Evolutionary conservation across 2,329 filamentous ascomycete genomes (phyloP).

Genomic region (Sphaerulina vaccinii): DNA sequence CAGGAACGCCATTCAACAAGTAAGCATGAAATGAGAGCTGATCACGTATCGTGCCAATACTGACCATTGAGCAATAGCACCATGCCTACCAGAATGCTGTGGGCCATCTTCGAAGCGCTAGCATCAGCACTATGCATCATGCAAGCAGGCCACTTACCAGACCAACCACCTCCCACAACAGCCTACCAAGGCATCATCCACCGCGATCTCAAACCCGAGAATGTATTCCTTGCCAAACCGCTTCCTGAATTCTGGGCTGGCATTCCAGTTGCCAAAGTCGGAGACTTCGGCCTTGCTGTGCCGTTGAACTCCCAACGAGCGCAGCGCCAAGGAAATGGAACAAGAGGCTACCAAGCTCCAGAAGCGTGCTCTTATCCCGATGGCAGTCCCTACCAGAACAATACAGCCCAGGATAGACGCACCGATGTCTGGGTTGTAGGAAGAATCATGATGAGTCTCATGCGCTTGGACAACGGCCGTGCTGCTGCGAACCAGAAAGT

Average conservation of each 20-base stretch:
- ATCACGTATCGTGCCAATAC: too few species aligned
- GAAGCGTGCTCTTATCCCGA: not conserved
- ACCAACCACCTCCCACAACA: not conserved
- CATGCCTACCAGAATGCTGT: slow-evolving; percentile 5
- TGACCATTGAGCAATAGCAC: too few species aligned
- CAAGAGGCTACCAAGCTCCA: not conserved
- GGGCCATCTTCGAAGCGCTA: slow-evolving; percentile 14
- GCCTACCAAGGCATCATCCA: slow-evolving; percentile 1
- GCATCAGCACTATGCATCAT: slow-evolving; percentile 11
- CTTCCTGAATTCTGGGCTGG: slow-evolving; percentile 1
- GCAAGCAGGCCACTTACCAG: slow-evolving; percentile 2
- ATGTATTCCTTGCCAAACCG: slow-evolving; percentile 11
- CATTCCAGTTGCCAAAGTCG: slow-evolving; percentile 8
- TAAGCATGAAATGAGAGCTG: too few species aligned
- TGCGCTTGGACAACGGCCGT: not conserved
- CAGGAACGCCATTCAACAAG: not conserved
- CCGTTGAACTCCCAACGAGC: not conserved
- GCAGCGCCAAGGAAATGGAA: not conserved
- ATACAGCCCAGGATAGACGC: not conserved
- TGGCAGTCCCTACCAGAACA: not conserved
- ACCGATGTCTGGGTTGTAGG: not conserved
- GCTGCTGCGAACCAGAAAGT: too few species aligned
- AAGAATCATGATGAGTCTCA: slow-evolving; percentile 1
- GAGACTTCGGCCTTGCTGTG: slow-evolving; percentile 11
- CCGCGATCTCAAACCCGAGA: slow-evolving; percentile 15